Percentiles rank a stretch among this genome's conserved stretches.
phyloP scores from a whole-genome alignment of 176 grass and related monocot species.

The Tillandsia leiboldiana region DNA sequence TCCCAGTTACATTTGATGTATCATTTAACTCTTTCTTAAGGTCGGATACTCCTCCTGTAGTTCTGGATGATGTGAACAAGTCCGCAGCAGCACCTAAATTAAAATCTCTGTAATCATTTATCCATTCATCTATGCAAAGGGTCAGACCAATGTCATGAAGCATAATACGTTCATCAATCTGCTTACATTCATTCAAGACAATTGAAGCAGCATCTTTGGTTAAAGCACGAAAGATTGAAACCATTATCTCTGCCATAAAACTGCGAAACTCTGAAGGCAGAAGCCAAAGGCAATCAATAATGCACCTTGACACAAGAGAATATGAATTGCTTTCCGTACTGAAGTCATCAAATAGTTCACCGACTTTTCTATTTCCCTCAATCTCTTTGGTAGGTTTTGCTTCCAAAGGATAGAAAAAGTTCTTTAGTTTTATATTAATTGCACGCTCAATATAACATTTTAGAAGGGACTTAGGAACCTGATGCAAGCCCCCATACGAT shows the following conservation, averaged over 20 bases:
- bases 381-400: slow-evolving; percentile 17
- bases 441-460: slow-evolving; percentile 73
- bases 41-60: no score
- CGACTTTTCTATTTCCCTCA: slow-evolving; percentile 28
- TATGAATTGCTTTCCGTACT: no score
- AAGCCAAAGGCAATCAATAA: slow-evolving; percentile 74
- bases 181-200: slow-evolving; percentile 54
- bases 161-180: slow-evolving; percentile 55
- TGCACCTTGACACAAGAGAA: slow-evolving; percentile 38
- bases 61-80: background rate
- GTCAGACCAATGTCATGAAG: slow-evolving; percentile 96
- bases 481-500: slow-evolving; percentile 55
- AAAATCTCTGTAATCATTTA: slow-evolving; percentile 62
- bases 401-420: slow-evolving; percentile 31
- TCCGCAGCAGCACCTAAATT: slow-evolving; percentile 36
- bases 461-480: slow-evolving; percentile 63
- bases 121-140: slow-evolving; percentile 65
- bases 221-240: slow-evolving; percentile 49
- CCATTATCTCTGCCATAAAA: slow-evolving; percentile 65
- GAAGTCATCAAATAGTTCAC: slow-evolving; percentile 5
- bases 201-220: slow-evolving; percentile 45
- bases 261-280: slow-evolving; percentile 65
- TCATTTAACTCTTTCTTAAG: background rate
- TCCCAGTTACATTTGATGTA: slow-evolving; percentile 20
- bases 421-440: slow-evolving; percentile 48